phyloP scores from a whole-genome alignment of 2,329 filamentous ascomycete species.

The Aspergillus ochraceoroseus region DNA sequence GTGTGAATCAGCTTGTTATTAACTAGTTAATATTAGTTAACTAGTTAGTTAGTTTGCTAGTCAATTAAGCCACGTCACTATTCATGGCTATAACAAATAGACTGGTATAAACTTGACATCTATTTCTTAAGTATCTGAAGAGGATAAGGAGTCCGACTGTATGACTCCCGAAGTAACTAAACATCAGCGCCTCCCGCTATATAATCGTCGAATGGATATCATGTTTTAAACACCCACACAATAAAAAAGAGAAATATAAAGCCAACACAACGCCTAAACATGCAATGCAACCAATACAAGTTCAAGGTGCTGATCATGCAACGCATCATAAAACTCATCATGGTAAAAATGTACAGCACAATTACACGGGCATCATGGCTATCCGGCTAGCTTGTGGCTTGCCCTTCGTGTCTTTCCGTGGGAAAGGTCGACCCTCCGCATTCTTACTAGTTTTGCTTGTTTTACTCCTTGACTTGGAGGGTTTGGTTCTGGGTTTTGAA shows the following conservation, averaged over 20 bases:
- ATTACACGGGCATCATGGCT: constrained; percentile 40
- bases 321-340: constrained; percentile 15
- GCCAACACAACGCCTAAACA: constrained; percentile 18
- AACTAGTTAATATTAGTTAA: too few relatives aligned
- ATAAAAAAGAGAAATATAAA: constrained; percentile 4
- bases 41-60: too few relatives aligned
- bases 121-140: too few relatives aligned
- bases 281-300: constrained; percentile 15
- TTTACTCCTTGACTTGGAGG: constrained; percentile 24
- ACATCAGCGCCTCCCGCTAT: constrained; percentile 13
- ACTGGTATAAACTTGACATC: too few relatives aligned
- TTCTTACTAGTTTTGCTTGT: constrained; percentile 23
- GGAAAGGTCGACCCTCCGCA: constrained; percentile 19
- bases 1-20: too few relatives aligned
- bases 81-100: too few relatives aligned
- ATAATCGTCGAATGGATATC: constrained; percentile 14
- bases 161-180: too few relatives aligned
- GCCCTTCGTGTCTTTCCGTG: constrained; percentile 25
- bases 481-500: constrained; percentile 25
- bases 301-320: constrained; percentile 1
- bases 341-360: constrained; percentile 4
- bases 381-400: constrained; percentile 30
- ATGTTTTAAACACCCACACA: constrained; percentile 10
- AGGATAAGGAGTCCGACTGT: too few relatives aligned
- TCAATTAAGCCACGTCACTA: too few relatives aligned